Evolutionary conservation across 495 filamentous ascomycete genomes (phyloP).

Genomic region (Evansstolkia leycettana): DNA sequence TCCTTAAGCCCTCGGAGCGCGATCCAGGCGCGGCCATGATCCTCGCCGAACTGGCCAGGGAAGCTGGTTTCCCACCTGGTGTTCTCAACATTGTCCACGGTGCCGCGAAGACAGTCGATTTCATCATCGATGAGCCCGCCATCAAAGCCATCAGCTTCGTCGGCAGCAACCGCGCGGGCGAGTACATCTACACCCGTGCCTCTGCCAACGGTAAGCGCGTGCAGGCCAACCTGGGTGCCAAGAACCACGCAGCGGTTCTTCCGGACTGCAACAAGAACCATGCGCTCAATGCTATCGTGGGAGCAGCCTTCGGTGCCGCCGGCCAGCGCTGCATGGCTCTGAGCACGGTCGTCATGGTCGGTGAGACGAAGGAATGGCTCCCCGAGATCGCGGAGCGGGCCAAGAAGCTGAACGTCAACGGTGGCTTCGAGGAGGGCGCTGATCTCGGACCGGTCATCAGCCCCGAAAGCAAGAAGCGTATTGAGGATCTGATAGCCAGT

Average conservation of each 20-base stretch:
- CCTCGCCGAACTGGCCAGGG: slow-evolving; percentile 76
- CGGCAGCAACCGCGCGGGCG: slow-evolving; percentile 88
- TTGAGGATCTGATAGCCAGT: slow-evolving; percentile 76
- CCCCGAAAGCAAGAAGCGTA: slow-evolving; percentile 81
- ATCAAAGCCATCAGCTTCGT: slow-evolving; percentile 99
- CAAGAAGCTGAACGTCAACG: slow-evolving; percentile 80
- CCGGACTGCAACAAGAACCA: slow-evolving; percentile 99
- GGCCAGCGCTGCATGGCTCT: slow-evolving; percentile 98
- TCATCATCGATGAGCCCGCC: slow-evolving; percentile 87
- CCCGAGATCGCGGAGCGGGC: slow-evolving; percentile 84
- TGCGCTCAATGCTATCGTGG: slow-evolving; percentile 83
- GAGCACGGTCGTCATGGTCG: slow-evolving; percentile 86
- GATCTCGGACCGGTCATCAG: slow-evolving; percentile 96
- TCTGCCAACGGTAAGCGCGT: slow-evolving; percentile 87
- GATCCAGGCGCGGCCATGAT: slow-evolving; percentile 99
- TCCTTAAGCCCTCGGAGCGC: slow-evolving; percentile 95
- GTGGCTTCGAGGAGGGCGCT: slow-evolving; percentile 86
- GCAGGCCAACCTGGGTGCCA: slow-evolving; percentile 96
- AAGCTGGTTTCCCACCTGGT: slow-evolving; percentile 88
- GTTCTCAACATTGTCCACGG: slow-evolving; percentile 95
- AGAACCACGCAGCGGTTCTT: slow-evolving; percentile 94
- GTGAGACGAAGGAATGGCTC: slow-evolving; percentile 88
- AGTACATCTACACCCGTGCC: slow-evolving; percentile 88
- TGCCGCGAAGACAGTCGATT: slow-evolving; percentile 82
- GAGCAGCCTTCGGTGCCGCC: slow-evolving; percentile 92